Conservation (phyloP, 2,329 filamentous ascomycete species). For the Phaeosphaeriaceae sp. region DNA sequence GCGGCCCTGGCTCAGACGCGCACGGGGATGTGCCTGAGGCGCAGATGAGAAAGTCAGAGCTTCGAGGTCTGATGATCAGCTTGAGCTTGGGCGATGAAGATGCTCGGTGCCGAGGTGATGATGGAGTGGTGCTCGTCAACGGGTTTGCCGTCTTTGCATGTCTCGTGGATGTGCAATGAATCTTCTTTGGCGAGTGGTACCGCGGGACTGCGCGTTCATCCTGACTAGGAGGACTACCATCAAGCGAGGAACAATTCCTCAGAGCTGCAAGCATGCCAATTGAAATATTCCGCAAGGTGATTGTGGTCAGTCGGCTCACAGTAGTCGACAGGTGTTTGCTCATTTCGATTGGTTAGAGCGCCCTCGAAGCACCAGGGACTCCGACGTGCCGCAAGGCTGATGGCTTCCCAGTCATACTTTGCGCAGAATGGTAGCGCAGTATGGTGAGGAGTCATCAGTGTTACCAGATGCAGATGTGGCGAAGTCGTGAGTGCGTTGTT, state of each 20-base stretch:
- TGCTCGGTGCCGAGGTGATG: neutral
- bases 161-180: neutral
- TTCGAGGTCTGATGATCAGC: neutral
- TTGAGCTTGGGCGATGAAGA: neutral
- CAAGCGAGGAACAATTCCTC: neutral
- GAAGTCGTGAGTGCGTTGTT: constrained; percentile 1
- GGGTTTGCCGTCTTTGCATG: neutral
- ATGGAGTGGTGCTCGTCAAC: neutral
- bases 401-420: constrained; percentile 9
- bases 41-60: constrained; percentile 1
- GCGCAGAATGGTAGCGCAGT: neutral
- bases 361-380: too few species aligned
- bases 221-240: neutral
- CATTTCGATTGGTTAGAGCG: neutral
- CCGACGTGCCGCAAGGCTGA: too few species aligned
- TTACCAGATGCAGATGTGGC: neutral
- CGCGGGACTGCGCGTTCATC: too few species aligned
- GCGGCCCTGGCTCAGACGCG: constrained; percentile 11
- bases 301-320: neutral
- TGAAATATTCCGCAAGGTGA: neutral
- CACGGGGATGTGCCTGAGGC: constrained; percentile 21
- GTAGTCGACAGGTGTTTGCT: neutral
- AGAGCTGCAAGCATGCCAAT: neutral
- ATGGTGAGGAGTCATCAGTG: neutral
- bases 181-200: neutral